phyloP scores from a whole-genome alignment of 2,329 filamentous ascomycete genomes.

The Clarireedia monteithiana region DNA sequence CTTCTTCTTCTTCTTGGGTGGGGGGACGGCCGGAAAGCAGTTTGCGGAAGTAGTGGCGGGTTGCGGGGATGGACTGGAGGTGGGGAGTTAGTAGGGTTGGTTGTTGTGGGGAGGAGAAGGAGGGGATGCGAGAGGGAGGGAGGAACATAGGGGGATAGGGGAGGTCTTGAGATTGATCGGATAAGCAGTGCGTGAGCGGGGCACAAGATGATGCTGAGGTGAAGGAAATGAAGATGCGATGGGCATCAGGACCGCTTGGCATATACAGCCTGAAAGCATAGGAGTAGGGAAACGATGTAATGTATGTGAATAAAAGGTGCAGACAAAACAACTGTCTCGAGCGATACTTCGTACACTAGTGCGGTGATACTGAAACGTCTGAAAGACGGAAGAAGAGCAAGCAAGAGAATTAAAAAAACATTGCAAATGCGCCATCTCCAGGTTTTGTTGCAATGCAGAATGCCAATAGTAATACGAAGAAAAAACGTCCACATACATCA shows the following conservation, averaged over 20 bases:
- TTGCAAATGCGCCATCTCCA: too few species aligned
- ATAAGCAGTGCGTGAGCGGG: too few species aligned
- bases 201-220: too few species aligned
- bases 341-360: too few species aligned
- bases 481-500: slow-evolving; percentile 38
- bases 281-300: too few species aligned
- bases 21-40: slow-evolving; percentile 24
- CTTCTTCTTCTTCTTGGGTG: slow-evolving; percentile 2
- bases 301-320: too few species aligned
- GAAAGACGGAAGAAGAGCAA: background rate
- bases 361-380: too few species aligned
- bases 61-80: slow-evolving; percentile 45
- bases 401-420: background rate
- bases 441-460: background rate
- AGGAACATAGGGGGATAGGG: too few species aligned
- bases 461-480: background rate
- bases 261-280: too few species aligned
- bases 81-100: background rate
- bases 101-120: background rate
- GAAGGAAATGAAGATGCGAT: too few species aligned
- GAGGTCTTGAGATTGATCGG: background rate
- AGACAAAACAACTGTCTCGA: too few species aligned
- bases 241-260: too few species aligned
- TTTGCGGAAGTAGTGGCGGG: slow-evolving; percentile 47
- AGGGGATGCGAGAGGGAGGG: background rate